Percentiles rank a stretch among this genome's conserved stretches.
Evolutionary conservation across 73 alveolate species (phyloP).

Genomic region (Paramecium bursaria): DNA sequence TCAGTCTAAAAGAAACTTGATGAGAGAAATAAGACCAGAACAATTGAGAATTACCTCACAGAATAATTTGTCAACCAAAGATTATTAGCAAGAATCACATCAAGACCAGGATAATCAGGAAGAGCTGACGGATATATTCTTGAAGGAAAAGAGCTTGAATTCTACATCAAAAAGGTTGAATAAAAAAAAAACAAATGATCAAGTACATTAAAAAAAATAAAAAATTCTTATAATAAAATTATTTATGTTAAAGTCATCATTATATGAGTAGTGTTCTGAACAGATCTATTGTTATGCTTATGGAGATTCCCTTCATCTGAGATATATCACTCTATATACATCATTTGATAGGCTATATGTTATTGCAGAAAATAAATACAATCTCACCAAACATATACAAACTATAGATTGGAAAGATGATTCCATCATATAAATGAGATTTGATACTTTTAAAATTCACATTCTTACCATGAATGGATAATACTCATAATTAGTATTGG

Average conservation of each 20-base stretch:
- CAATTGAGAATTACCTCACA: conserved; percentile 78
- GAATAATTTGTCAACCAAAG: conserved; percentile 90
- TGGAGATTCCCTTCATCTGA: conserved; percentile 32
- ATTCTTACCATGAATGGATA: conserved; percentile 41
- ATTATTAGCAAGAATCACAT: conserved; percentile 94
- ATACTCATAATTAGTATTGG: neutral
- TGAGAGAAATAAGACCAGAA: conserved; percentile 74
- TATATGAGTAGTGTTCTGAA: conserved; percentile 34
- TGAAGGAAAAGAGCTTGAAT: conserved; percentile 97
- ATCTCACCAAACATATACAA: neutral
- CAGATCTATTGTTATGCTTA: conserved; percentile 53
- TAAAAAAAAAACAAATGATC: conserved; percentile 53
- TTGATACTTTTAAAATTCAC: conserved; percentile 1
- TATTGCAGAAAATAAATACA: conserved; percentile 49
- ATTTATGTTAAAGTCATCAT: neutral
- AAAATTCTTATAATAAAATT: no score
- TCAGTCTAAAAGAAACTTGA: conserved; percentile 79
- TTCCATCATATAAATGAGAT: conserved; percentile 25
- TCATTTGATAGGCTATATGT: neutral
- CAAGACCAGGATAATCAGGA: conserved; percentile 99
- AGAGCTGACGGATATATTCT: conserved; percentile 98
- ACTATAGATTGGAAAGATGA: conserved; percentile 26
- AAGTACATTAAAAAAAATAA: no score
- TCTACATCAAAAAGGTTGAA: conserved; percentile 90
- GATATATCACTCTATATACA: neutral